These are phyloP conservation scores for Neurospora sp. DNA, from an alignment of 495 filamentous ascomycete species.

Conservation along the genomic window DNA sequence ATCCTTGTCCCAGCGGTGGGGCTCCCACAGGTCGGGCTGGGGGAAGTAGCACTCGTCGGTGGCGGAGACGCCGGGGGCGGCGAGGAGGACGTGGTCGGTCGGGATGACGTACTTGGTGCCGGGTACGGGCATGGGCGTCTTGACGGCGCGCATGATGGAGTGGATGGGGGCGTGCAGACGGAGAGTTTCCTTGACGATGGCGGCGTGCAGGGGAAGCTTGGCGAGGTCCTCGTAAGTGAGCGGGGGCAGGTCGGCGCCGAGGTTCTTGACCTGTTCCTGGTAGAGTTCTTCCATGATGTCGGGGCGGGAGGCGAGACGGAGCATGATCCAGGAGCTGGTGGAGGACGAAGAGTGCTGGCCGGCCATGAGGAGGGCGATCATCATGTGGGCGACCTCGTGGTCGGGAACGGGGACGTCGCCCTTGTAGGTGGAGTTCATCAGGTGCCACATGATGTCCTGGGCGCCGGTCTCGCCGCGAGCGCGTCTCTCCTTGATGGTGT, in stretches of 20 bases:
- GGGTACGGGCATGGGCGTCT: slow-evolving; percentile 64
- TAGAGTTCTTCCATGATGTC: slow-evolving; percentile 66
- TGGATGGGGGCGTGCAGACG: slow-evolving; percentile 75
- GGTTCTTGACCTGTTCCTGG: slow-evolving; percentile 54
- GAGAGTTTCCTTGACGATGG: slow-evolving; percentile 71
- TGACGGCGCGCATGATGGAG: slow-evolving; percentile 78
- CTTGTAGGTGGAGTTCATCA: slow-evolving; percentile 74
- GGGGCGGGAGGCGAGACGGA: slow-evolving; percentile 64
- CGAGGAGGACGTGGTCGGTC: slow-evolving; percentile 62
- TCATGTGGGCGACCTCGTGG: slow-evolving; percentile 79
- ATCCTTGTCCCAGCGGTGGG: slow-evolving; percentile 69
- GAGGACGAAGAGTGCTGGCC: slow-evolving; percentile 83
- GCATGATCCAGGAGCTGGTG: slow-evolving; percentile 71
- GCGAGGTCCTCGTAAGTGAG: slow-evolving; percentile 58
- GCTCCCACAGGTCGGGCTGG: slow-evolving; percentile 72
- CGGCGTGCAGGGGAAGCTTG: slow-evolving; percentile 57
- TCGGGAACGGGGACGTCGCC: slow-evolving; percentile 61
- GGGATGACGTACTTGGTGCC: slow-evolving; percentile 75
- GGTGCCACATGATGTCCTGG: slow-evolving; percentile 73
- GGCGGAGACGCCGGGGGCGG: slow-evolving; percentile 69
- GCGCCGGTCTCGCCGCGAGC: slow-evolving; percentile 34
- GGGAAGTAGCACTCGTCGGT: slow-evolving; percentile 67
- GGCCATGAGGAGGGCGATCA: slow-evolving; percentile 85
- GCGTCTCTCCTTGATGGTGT: slow-evolving; percentile 61
- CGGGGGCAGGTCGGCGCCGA: slow-evolving; percentile 53